A percentile compares a stretch with the other conserved stretches of the same genome.
phyloP scores from a whole-genome alignment of 495 filamentous ascomycete species.

The Bacidia gigantensis region DNA sequence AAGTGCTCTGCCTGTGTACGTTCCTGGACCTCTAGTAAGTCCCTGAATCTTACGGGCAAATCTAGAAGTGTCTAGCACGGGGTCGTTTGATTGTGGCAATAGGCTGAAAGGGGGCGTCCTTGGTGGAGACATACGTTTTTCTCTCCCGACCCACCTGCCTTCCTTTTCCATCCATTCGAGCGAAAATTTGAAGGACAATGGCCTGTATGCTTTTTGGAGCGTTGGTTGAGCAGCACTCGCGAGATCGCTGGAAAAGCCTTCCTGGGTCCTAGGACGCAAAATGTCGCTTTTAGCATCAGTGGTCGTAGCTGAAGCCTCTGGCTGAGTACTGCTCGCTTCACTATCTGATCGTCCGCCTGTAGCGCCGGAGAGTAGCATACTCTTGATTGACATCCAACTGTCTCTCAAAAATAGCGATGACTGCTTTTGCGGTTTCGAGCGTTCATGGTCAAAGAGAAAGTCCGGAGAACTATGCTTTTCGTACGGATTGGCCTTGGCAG shows the following conservation, averaged over 20 bases:
- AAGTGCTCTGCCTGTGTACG: conserved; percentile 75
- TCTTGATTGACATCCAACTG: conserved; percentile 56
- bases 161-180: conserved; percentile 58
- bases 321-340: too few relatives aligned
- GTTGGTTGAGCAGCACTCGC: neutral
- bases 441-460: conserved; percentile 15
- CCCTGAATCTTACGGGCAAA: neutral
- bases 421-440: conserved; percentile 7
- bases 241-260: neutral
- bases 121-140: conserved; percentile 55
- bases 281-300: neutral
- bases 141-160: conserved; percentile 32
- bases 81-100: conserved; percentile 24
- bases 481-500: conserved; percentile 27
- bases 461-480: conserved; percentile 28
- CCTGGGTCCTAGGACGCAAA: neutral
- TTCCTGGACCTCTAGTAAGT: neutral
- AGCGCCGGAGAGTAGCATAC: conserved; percentile 43
- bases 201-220: conserved; percentile 34
- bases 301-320: neutral
- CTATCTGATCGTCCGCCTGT: neutral
- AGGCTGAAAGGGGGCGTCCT: conserved; percentile 64
- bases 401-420: conserved; percentile 34
- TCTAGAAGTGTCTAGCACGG: conserved; percentile 20
- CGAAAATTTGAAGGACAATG: conserved; percentile 64